These are phyloP conservation scores for Hemileia vastatrix DNA, from an alignment of 1,284 basidiomycete species.

Conservation along the genomic window DNA sequence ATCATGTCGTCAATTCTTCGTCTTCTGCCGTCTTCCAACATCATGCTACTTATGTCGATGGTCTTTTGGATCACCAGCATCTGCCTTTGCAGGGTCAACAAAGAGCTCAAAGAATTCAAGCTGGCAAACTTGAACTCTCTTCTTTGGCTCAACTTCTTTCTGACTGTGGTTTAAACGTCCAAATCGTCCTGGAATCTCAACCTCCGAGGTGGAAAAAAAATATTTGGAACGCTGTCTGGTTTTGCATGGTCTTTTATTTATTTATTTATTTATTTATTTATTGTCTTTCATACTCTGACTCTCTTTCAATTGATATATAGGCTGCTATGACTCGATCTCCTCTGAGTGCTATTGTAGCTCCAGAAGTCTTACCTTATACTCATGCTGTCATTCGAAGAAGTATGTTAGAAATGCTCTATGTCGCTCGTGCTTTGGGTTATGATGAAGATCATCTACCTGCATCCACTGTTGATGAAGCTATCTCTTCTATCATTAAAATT, in stretches of 20 bases:
- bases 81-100: conserved; percentile 15
- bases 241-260: conserved; percentile 26
- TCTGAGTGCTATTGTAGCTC: conserved; percentile 44
- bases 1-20: background rate
- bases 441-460: conserved; percentile 9
- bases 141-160: conserved; percentile 43
- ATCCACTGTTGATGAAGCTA: conserved; percentile 16
- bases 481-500: conserved; percentile 7
- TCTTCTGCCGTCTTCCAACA: conserved; percentile 24
- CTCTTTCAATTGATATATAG: too few species aligned
- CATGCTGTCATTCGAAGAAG: conserved; percentile 43
- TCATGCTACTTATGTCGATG: too few species aligned
- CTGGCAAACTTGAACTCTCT: conserved; percentile 33
- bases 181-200: conserved; percentile 46
- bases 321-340: conserved; percentile 47
- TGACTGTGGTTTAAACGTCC: conserved; percentile 44
- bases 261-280: too few species aligned
- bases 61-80: conserved; percentile 9
- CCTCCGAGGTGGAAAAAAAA: conserved; percentile 50
- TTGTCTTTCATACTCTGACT: too few species aligned
- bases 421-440: conserved; percentile 41
- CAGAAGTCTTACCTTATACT: conserved; percentile 41
- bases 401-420: conserved; percentile 46
- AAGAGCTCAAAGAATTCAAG: conserved; percentile 29
- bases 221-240: conserved; percentile 44